Evolutionary conservation across 73 alveolate species (phyloP).

Genomic region (Durusdinium trenchii): DNA sequence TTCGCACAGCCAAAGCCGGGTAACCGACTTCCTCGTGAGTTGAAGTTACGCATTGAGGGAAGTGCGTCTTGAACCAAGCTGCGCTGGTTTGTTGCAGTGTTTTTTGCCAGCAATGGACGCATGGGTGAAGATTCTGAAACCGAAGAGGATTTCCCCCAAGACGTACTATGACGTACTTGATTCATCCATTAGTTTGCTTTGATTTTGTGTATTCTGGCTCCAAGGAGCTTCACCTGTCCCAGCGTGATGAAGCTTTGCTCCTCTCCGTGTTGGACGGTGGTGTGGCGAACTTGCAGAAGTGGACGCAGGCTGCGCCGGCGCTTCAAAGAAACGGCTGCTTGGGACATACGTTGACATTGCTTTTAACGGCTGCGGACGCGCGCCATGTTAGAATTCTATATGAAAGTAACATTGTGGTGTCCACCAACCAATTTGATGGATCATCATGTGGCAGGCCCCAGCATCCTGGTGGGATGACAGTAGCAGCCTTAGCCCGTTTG

Average conservation of each 20-base stretch:
- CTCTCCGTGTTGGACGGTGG: conserved; percentile 59
- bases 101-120: too few species aligned
- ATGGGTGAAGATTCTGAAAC: too few species aligned
- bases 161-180: too few species aligned
- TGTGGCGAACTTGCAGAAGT: conserved; percentile 35
- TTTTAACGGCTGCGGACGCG: too few species aligned
- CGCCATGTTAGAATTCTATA: background rate
- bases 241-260: conserved; percentile 55
- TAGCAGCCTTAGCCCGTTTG: background rate
- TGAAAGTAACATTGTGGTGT: background rate
- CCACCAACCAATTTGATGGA: background rate
- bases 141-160: too few species aligned
- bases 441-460: conserved; percentile 2
- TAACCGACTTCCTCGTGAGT: too few species aligned
- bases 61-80: too few species aligned
- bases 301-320: conserved; percentile 50
- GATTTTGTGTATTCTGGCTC: too few species aligned
- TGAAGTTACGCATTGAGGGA: too few species aligned
- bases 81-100: too few species aligned
- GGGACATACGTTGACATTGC: background rate
- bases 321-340: background rate
- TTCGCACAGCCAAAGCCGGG: too few species aligned
- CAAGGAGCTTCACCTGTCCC: conserved; percentile 31
- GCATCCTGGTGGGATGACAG: conserved; percentile 71
- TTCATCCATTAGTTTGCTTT: too few species aligned